Conservation (phyloP, 495 filamentous ascomycete species). For the Amphirosellinia nigrospora region DNA sequence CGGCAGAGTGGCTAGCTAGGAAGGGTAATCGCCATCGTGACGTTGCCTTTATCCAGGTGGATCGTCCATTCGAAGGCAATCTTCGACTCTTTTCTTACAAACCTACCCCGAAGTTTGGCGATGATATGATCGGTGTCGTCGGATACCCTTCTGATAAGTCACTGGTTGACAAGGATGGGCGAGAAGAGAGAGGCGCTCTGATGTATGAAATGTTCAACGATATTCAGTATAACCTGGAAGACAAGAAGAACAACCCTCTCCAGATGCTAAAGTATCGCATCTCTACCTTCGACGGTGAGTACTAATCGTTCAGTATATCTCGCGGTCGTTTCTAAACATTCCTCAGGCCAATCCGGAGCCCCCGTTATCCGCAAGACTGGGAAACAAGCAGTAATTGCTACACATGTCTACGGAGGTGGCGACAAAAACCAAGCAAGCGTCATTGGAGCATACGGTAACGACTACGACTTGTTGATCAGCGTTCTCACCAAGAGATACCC, state of each 20-base stretch:
- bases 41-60: conserved; percentile 47
- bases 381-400: conserved; percentile 35
- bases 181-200: conserved; percentile 44
- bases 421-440: conserved; percentile 40
- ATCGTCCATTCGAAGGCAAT: conserved; percentile 44
- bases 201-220: conserved; percentile 48
- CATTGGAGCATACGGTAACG: conserved; percentile 42
- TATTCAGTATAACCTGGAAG: conserved; percentile 34
- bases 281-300: conserved; percentile 44
- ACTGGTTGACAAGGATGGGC: conserved; percentile 20
- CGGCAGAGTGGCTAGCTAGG: conserved; percentile 42
- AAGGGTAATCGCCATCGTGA: conserved; percentile 39
- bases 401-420: conserved; percentile 43
- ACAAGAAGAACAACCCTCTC: conserved; percentile 19
- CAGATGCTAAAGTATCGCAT: conserved; percentile 48
- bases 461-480: conserved; percentile 37
- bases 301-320: not conserved
- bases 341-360: conserved; percentile 43
- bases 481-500: conserved; percentile 20
- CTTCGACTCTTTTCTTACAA: conserved; percentile 38
- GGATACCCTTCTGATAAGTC: conserved; percentile 48
- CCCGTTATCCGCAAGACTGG: conserved; percentile 41
- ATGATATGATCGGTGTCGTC: conserved; percentile 43
- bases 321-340: conserved; percentile 8
- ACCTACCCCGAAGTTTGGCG: conserved; percentile 38